A percentile compares a stretch with the other conserved stretches of the same genome.
Conservation (phyloP, 176 grass and related monocot species). For the Pharus latifolius region DNA sequence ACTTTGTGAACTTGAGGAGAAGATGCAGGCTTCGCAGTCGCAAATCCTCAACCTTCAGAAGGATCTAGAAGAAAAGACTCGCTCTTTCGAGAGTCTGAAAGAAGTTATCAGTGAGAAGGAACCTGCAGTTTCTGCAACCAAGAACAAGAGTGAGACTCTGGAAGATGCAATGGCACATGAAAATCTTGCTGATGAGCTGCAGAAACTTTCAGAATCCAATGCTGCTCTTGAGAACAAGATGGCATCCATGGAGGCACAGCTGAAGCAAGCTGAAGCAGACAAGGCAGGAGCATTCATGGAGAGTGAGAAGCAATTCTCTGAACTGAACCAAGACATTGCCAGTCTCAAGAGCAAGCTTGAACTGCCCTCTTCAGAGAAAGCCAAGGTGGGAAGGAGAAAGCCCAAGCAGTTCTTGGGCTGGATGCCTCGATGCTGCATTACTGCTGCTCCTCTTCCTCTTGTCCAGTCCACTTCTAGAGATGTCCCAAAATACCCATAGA, state of each 20-base stretch:
- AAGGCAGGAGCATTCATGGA: slow-evolving; percentile 23
- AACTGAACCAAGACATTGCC: slow-evolving; percentile 35
- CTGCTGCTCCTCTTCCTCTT: no score
- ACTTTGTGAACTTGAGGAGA: slow-evolving; percentile 44
- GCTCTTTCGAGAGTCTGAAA: slow-evolving; percentile 21
- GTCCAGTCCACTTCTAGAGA: no score
- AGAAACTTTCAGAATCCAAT: slow-evolving; percentile 29
- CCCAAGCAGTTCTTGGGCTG: no score
- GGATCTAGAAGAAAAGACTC: slow-evolving; percentile 22
- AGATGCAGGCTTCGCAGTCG: slow-evolving; percentile 20
- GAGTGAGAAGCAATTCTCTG: slow-evolving; percentile 29
- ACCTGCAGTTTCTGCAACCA: slow-evolving; percentile 33
- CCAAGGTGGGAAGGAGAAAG: no score
- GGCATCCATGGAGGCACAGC: slow-evolving; percentile 19
- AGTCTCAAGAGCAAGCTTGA: slow-evolving; percentile 26
- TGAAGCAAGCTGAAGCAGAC: slow-evolving; percentile 22
- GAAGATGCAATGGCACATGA: slow-evolving; percentile 45
- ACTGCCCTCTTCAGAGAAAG: slow-evolving; percentile 41
- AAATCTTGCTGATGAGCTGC: slow-evolving; percentile 30
- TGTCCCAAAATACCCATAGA: no score
- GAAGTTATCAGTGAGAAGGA: slow-evolving; percentile 31
- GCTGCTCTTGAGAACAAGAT: slow-evolving; percentile 29
- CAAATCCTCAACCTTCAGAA: slow-evolving; percentile 25
- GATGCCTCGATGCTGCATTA: no score
- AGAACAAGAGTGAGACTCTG: slow-evolving; percentile 40